A percentile compares a stretch with the other conserved stretches of the same genome.
Evolutionary conservation across 2,329 filamentous ascomycete species (phyloP).

Genomic region (Talaromyces sp.): DNA sequence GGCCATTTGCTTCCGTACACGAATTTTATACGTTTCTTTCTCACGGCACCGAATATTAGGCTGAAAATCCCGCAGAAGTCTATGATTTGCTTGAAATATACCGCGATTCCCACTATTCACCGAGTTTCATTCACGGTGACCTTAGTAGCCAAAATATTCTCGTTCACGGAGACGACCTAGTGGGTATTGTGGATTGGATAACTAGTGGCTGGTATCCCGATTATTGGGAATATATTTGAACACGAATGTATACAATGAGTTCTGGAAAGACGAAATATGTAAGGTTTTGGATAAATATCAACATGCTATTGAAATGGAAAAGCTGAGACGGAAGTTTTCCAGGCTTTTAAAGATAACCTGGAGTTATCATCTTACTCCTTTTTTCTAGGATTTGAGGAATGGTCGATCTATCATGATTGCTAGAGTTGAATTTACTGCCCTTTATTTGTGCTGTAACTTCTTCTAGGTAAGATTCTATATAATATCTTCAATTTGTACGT

Average conservation of each 20-base stretch:
- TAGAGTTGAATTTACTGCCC: no score
- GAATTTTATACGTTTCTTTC: background rate
- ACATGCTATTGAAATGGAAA: background rate
- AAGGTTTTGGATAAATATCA: background rate
- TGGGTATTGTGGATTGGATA: background rate
- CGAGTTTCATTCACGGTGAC: background rate
- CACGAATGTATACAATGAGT: constrained; percentile 20
- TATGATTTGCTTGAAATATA: background rate
- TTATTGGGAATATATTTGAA: constrained; percentile 2
- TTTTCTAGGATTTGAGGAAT: background rate
- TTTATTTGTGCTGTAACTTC: no score
- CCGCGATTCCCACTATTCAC: background rate
- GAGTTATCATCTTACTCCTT: background rate
- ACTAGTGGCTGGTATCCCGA: background rate
- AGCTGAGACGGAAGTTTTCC: background rate
- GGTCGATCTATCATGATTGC: no score
- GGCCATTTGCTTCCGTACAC: background rate
- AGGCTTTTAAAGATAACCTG: background rate
- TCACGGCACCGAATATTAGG: background rate
- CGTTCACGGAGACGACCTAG: background rate
- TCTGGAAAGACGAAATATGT: background rate
- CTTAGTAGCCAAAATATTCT: background rate
- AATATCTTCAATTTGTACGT: no score
- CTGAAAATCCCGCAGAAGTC: background rate
- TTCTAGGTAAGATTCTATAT: no score